Percentiles rank a stretch among this genome's conserved stretches.
Conservation (phyloP, 371 early-diverging fungal species). For the Sporodiniella umbellata region DNA sequence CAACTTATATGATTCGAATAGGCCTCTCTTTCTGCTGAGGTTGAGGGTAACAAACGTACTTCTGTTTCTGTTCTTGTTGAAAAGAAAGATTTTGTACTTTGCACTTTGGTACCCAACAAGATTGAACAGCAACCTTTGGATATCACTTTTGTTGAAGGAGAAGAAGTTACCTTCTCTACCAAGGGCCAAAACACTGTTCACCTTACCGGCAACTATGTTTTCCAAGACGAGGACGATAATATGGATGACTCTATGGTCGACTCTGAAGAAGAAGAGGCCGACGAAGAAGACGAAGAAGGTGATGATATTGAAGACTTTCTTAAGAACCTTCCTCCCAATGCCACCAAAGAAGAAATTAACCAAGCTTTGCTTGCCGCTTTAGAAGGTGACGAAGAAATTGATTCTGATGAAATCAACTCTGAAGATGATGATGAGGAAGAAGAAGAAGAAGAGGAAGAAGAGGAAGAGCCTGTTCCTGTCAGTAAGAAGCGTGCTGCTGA, state of each 20-base stretch:
- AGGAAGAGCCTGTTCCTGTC: slow-evolving; percentile 30
- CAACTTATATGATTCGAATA: slow-evolving; percentile 20
- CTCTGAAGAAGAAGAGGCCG: slow-evolving; percentile 39
- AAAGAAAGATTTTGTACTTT: slow-evolving; percentile 71
- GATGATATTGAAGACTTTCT: slow-evolving; percentile 20
- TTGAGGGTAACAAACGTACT: slow-evolving; percentile 54
- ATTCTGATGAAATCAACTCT: slow-evolving; percentile 38
- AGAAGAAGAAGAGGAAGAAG: slow-evolving; percentile 20
- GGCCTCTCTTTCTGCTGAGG: slow-evolving; percentile 71
- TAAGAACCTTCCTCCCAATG: slow-evolving; percentile 11
- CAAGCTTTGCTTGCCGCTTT: slow-evolving; percentile 4
- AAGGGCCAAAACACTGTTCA: slow-evolving; percentile 60
- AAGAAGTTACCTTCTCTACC: slow-evolving; percentile 71
- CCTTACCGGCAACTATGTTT: slow-evolving; percentile 75
- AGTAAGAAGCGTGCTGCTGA: slow-evolving; percentile 21
- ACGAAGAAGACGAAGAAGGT: slow-evolving; percentile 29
- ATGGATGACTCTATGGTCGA: slow-evolving; percentile 37
- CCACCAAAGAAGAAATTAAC: slow-evolving; percentile 1
- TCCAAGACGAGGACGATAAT: slow-evolving; percentile 25
- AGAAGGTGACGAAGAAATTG: slow-evolving; percentile 36
- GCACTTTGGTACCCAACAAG: slow-evolving; percentile 72
- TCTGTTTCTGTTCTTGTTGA: slow-evolving; percentile 66
- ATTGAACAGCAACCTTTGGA: slow-evolving; percentile 74
- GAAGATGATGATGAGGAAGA: slow-evolving; percentile 29
- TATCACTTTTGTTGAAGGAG: slow-evolving; percentile 72